Base-by-base conservation (phyloP, 768 basidiomycete genomes). In the Sarcomyxa edulis region DNA sequence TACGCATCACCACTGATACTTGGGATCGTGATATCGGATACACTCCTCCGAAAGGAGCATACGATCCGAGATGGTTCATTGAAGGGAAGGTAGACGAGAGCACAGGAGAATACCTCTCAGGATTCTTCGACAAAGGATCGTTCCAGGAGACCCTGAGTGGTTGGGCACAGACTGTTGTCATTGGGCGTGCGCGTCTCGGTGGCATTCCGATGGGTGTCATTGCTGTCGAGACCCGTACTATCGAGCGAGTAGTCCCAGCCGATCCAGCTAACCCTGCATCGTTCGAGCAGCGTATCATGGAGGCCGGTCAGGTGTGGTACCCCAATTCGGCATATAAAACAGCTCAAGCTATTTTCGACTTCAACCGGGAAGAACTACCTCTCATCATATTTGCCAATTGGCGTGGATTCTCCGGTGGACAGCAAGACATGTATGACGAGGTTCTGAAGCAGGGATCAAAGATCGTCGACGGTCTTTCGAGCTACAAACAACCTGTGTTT, bases 221-320 rank as follows among this genome's bases (percentile, higher is more conserved):
- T 48, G 93, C 95, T 20, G 96, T 98, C 43, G 93, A 97, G 66
- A 96, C 96, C 10, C 85, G 96, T 32, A 96, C 91, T 7, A 88
- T 98, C 47, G 96, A 99, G 62, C 88, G 94, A 21, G 72, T 98
- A 32, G 87, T 97, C 26, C 94, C 96, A 22, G 96, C 96, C 29
- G 96, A 99, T 51, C 96, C 96, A 9, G 96, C 96, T 37, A 99
- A 98, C 61, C 86, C 95, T 3, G 73, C 85, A 10, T 98, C 95
- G 6, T 90, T 94, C 59, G 96, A 99, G 60, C 94, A 94, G 55
- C 84, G 84, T 50, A 92, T 98, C 61, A 95, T 98, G 84, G 94
- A 98, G 59, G 96, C 96, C n/a, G 96, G 96, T 49, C 92, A 95
- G 62, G 96, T 98, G 18, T 99, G 96, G 96, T 98, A 97, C 60